These are phyloP conservation scores for Triticum urartu DNA, from an alignment of 176 grass and related monocot genomes.

Conservation along the genomic window DNA sequence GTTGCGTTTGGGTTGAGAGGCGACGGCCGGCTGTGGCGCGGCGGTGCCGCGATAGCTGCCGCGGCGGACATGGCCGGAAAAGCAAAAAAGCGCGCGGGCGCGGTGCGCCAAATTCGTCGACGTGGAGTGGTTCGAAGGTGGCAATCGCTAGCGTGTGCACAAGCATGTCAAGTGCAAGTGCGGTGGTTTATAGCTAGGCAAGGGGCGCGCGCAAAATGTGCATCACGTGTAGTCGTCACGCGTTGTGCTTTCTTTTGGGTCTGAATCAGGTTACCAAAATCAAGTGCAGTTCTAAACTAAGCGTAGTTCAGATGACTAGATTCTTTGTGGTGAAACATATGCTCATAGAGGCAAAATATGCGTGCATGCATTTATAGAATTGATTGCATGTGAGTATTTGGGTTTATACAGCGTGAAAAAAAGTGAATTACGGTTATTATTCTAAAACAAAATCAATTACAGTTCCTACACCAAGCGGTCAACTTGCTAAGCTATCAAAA, in stretches of 20 bases:
- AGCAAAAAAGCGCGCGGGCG: not conserved
- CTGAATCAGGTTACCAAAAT: not conserved
- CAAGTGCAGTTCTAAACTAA: too few relatives aligned
- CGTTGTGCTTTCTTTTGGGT: not conserved
- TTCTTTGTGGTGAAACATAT: too few relatives aligned
- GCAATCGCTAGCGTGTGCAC: not conserved
- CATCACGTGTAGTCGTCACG: not conserved
- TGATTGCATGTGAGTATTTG: too few relatives aligned
- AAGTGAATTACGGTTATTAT: too few relatives aligned
- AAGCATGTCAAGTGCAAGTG: not conserved
- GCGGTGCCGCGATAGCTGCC: constrained; percentile 22
- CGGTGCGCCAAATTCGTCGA: not conserved
- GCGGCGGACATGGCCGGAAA: constrained; percentile 39
- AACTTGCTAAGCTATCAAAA: too few relatives aligned
- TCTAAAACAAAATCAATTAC: too few relatives aligned
- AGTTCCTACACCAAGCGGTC: too few relatives aligned
- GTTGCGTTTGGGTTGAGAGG: constrained; percentile 46
- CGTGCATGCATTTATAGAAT: fast-evolving
- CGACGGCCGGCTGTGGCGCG: constrained; percentile 23
- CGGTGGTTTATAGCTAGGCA: constrained; percentile 9
- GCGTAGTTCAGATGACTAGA: too few relatives aligned
- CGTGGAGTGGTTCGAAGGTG: not conserved
- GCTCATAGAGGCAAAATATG: too few relatives aligned
- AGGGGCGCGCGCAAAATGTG: not conserved
- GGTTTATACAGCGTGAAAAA: too few relatives aligned